Conservation (phyloP, 768 basidiomycete species). For the Suillus sp. region DNA sequence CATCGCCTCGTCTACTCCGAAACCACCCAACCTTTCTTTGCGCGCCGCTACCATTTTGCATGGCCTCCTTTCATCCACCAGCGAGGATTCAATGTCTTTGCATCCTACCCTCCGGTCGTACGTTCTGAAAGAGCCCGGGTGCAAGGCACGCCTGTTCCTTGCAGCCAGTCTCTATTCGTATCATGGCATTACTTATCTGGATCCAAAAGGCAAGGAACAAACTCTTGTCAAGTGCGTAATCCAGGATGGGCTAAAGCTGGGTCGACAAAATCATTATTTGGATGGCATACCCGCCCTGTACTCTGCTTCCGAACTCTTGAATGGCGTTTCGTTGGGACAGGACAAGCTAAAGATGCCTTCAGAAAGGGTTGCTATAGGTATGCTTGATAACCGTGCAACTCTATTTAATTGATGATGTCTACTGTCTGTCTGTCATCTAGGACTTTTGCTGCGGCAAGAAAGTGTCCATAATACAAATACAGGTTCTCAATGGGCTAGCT, state of each 20-base stretch:
- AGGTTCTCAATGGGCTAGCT: conserved; percentile 70
- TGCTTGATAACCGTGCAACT: conserved; percentile 18
- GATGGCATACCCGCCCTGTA: conserved; percentile 76
- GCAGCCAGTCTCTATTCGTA: conserved; percentile 79
- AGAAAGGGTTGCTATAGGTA: conserved; percentile 63
- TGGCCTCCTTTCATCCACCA: conserved; percentile 40
- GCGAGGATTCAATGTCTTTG: conserved; percentile 34
- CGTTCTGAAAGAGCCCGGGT: conserved; percentile 31
- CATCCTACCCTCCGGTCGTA: conserved; percentile 49
- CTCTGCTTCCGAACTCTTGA: conserved; percentile 49
- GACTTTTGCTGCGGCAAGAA: conserved; percentile 68
- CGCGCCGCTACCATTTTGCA: conserved; percentile 62
- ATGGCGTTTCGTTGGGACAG: conserved; percentile 32
- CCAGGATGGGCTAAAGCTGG: conserved; percentile 83
- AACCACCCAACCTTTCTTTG: conserved; percentile 46
- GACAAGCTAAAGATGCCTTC: conserved; percentile 41
- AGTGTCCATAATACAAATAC: conserved; percentile 61
- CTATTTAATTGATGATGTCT: not conserved
- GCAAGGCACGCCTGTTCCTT: conserved; percentile 69
- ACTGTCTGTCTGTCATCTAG: conserved; percentile 35
- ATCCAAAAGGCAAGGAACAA: conserved; percentile 63
- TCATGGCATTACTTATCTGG: conserved; percentile 53
- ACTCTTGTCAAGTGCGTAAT: conserved; percentile 70
- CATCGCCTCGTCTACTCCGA: conserved; percentile 47
- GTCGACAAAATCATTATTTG: conserved; percentile 72